Percentiles rank a stretch among this genome's conserved stretches.
phyloP scores from a whole-genome alignment of 2,329 filamentous ascomycete genomes.

The Blastomyces silverae region DNA sequence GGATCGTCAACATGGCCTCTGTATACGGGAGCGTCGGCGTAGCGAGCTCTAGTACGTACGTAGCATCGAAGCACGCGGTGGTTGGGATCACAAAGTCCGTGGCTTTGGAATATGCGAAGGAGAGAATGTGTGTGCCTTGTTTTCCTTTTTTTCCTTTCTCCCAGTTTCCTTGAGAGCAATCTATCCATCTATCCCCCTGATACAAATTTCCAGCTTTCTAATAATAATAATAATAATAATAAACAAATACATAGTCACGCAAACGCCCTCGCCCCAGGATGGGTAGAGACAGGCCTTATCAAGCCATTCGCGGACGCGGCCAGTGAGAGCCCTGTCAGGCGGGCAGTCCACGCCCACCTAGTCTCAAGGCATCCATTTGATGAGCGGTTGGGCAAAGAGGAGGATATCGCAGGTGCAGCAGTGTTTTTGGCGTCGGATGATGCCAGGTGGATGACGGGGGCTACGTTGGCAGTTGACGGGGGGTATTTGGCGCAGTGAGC shows the following conservation, averaged over 20 bases:
- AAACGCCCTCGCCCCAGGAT: conserved; percentile 52
- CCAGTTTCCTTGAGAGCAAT: too few relatives aligned
- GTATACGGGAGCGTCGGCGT: conserved; percentile 29
- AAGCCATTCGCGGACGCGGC: conserved; percentile 15
- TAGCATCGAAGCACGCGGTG: conserved; percentile 47
- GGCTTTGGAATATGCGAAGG: conserved; percentile 45
- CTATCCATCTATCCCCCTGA: too few relatives aligned
- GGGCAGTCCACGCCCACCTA: conserved; percentile 17
- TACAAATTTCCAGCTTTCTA: not conserved
- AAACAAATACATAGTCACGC: conserved; percentile 32
- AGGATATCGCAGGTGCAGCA: conserved; percentile 37
- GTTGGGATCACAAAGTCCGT: conserved; percentile 46
- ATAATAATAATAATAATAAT: not conserved
- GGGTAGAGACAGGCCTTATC: conserved; percentile 28
- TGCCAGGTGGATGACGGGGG: conserved; percentile 42
- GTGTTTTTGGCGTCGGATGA: conserved; percentile 46
- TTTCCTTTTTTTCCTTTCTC: not conserved
- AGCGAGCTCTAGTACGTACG: conserved; percentile 33
- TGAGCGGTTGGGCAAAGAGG: conserved; percentile 25
- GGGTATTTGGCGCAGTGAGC: conserved; percentile 33
- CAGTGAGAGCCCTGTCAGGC: conserved; percentile 16
- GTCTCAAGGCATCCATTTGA: conserved; percentile 27
- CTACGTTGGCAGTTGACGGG: conserved; percentile 43
- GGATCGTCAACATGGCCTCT: conserved; percentile 34
- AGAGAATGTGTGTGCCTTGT: conserved; percentile 34